phyloP scores from a whole-genome alignment of 495 filamentous ascomycete genomes.

The Xylaria scruposa region DNA sequence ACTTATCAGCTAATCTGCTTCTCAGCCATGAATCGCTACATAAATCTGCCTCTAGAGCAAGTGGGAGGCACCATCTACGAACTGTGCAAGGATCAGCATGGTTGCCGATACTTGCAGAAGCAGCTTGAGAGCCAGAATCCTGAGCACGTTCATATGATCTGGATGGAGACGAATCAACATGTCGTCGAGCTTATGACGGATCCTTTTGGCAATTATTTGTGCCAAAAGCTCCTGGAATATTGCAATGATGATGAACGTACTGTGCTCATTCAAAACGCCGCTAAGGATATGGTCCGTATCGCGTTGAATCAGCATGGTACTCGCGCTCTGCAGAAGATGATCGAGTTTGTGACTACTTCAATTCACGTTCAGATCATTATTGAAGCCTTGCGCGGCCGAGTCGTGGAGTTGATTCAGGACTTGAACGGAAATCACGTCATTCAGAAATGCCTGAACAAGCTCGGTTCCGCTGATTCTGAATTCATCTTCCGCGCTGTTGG shows the following conservation, averaged over 20 bases:
- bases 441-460: conserved; percentile 96
- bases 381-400: conserved; percentile 72
- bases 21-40: conserved; percentile 70
- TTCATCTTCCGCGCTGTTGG: conserved; percentile 98
- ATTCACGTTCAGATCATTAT: conserved; percentile 84
- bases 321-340: conserved; percentile 97
- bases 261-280: conserved; percentile 85
- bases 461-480: conserved; percentile 78
- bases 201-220: conserved; percentile 97
- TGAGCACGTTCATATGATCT: conserved; percentile 88
- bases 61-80: conserved; percentile 81
- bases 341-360: conserved; percentile 86
- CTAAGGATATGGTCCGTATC: conserved; percentile 83
- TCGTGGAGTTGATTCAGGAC: conserved; percentile 94
- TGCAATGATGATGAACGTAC: conserved; percentile 94
- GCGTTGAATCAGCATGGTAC: conserved; percentile 97
- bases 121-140: conserved; percentile 90
- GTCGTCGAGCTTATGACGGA: conserved; percentile 98
- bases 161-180: conserved; percentile 86
- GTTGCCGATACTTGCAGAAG: conserved; percentile 93
- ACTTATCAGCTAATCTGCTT: conserved; percentile 25
- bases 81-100: conserved; percentile 96
- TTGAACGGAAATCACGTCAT: conserved; percentile 98
- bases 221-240: conserved; percentile 94
- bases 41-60: conserved; percentile 77